Percentiles rank a stretch among this genome's conserved stretches.
phyloP scores from a whole-genome alignment of 2,329 filamentous ascomycete genomes.

The Curvularia eragrostidis region DNA sequence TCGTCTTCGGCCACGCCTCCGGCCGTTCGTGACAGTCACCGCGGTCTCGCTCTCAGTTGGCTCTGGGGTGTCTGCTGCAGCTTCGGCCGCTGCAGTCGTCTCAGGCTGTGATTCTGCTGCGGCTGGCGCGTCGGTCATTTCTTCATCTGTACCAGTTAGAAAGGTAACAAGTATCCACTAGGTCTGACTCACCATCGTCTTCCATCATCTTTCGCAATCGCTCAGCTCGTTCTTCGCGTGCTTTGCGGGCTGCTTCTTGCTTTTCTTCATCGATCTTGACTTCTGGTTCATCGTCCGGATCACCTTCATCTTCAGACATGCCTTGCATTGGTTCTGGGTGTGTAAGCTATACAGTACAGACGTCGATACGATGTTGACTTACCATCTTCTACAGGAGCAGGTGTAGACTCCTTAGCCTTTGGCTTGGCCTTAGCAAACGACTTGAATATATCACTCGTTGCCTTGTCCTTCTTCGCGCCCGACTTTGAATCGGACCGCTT shows the following conservation, averaged over 20 bases:
- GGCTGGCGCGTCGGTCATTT: slow-evolving; percentile 63
- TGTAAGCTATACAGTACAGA: slow-evolving; percentile 32
- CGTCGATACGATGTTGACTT: slow-evolving; percentile 13
- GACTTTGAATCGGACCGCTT: slow-evolving; percentile 51
- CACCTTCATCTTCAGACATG: slow-evolving; percentile 56
- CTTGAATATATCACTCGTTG: slow-evolving; percentile 71
- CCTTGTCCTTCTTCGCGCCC: slow-evolving; percentile 64
- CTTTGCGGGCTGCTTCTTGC: slow-evolving; percentile 48
- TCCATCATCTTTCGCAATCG: slow-evolving; percentile 79
- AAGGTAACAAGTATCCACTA: background rate
- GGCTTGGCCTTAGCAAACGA: slow-evolving; percentile 76
- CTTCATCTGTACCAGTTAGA: slow-evolving; percentile 56
- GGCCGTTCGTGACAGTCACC: slow-evolving; percentile 65
- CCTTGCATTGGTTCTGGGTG: slow-evolving; percentile 59
- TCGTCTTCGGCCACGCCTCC: slow-evolving; percentile 76
- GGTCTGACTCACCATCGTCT: slow-evolving; percentile 59
- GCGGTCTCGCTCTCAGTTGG: slow-evolving; percentile 34
- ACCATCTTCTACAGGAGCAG: slow-evolving; percentile 59
- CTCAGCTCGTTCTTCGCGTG: slow-evolving; percentile 69
- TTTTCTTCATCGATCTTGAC: slow-evolving; percentile 43
- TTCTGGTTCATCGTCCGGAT: slow-evolving; percentile 38
- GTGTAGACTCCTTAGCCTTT: slow-evolving; percentile 55
- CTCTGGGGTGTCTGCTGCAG: slow-evolving; percentile 27
- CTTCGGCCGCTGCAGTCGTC: slow-evolving; percentile 28
- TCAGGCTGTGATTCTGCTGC: slow-evolving; percentile 51